Base-by-base conservation (phyloP, 2,329 filamentous ascomycete genomes). In the Lecanicillium sp. region DNA sequence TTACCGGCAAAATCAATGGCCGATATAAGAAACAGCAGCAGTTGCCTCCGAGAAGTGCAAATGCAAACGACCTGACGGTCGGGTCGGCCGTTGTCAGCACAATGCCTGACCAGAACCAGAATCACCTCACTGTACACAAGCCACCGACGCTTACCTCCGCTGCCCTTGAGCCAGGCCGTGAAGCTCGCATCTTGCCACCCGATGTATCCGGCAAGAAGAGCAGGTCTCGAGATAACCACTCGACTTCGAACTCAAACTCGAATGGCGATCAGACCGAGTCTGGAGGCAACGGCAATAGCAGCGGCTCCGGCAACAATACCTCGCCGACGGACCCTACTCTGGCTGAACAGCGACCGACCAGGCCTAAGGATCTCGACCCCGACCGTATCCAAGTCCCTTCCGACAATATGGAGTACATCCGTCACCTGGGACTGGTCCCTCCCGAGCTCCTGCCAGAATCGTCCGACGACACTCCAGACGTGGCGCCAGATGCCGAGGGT, bases 401-500 rank as follows among this genome's bases (percentile, higher is more conserved):
- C 0, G 85, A 92, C 2, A 94, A 92, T 45, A 79, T 92, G 59
- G 72, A 84, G 7, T 89, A 88, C 52, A 84, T 88, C 47, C 77
- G 80, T 6, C 84, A 87, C 56, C 64, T 89, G 11, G 83, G 83
- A 10, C 68, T 87, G 9, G 63, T 75, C 0, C 77, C 79, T 0
- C 77, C 78, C 0, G 69, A 81, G 34, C 55, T 75, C 3, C 48
- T 67, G 9, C 63, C 63, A 9, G 61, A 65, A 3, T 62, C 65
- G 13, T 64, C 61, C 14, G 40, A 30, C 2, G 18, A 44, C 7
- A 51, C 64, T 2, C 36, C 60, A 3, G 69, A 78, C 37, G 73
- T 78, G 10, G 69, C 72, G 12, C 71, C 79, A 1, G 79, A 82
- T 39, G 68, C 69, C 0, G 79, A 87, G 18, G 84, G 84, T 4